Evolutionary conservation across 177 flowering plant genomes (phyloP).

Genomic region (Vitis hybrid): DNA sequence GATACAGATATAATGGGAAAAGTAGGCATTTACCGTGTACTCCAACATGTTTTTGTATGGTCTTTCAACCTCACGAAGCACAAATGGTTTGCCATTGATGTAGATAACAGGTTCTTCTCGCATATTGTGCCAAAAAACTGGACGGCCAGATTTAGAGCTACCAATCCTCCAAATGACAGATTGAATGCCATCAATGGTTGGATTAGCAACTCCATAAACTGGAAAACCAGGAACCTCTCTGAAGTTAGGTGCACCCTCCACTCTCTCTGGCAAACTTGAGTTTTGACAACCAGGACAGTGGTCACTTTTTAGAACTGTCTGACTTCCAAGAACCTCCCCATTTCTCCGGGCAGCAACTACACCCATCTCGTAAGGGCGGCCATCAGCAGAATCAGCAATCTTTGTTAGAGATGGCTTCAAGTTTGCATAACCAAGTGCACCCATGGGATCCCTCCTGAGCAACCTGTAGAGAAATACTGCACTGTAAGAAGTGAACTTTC

Average conservation of each 20-base stretch:
- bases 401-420: conserved; percentile 56
- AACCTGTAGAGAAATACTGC: conserved; percentile 40
- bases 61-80: conserved; percentile 97
- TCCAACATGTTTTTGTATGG: conserved; percentile 95
- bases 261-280: conserved; percentile 69
- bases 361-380: conserved; percentile 83
- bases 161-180: conserved; percentile 79
- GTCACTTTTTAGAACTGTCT: conserved; percentile 91
- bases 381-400: conserved; percentile 75
- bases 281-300: conserved; percentile 98
- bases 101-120: conserved; percentile 98
- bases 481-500: conserved; percentile 2
- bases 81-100: conserved; percentile 96
- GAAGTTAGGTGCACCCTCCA: conserved; percentile 98
- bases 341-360: conserved; percentile 84
- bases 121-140: conserved; percentile 97
- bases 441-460: conserved; percentile 96
- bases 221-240: conserved; percentile 96
- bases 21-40: conserved; percentile 60
- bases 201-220: conserved; percentile 97
- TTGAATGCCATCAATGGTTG: conserved; percentile 88
- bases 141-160: conserved; percentile 62
- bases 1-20: background rate
- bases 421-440: conserved; percentile 85
- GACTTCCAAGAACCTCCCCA: conserved; percentile 95